phyloP scores from a whole-genome alignment of 306 rosid species.

The Prunus mume region DNA sequence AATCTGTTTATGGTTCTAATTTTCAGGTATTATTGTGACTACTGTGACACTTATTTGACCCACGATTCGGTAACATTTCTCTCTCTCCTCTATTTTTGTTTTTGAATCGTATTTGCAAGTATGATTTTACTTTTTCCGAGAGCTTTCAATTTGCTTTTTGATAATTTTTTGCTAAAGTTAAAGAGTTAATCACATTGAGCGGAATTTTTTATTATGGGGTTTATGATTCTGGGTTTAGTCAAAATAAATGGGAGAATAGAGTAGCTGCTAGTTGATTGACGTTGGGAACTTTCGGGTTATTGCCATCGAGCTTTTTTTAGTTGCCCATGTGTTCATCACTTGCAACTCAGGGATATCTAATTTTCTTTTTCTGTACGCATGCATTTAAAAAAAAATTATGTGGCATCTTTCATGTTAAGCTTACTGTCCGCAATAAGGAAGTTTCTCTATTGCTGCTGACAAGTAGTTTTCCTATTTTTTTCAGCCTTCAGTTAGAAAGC shows the following conservation, averaged over 20 bases:
- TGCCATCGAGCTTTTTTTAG: no score
- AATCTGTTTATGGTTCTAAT: not conserved
- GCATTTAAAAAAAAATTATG: not conserved
- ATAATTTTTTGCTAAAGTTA: not conserved
- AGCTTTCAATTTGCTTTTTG: not conserved
- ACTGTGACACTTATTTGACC: constrained; percentile 82
- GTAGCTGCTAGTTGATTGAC: not conserved
- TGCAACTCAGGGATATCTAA: not conserved
- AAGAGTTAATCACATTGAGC: not conserved
- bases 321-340: not conserved
- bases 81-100: not conserved
- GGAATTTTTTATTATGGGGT: no score
- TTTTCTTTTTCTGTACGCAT: not conserved
- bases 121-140: not conserved
- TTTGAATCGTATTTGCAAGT: not conserved
- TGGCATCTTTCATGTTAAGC: not conserved
- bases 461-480: constrained; percentile 8
- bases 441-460: constrained; percentile 5
- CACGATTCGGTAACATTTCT: constrained; percentile 67
- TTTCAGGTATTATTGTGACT: constrained; percentile 78
- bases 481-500: constrained; percentile 98
- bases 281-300: not conserved
- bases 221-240: not conserved
- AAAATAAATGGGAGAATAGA: not conserved
- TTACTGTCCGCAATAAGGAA: not conserved